Evolutionary conservation across 2,329 filamentous ascomycete species (phyloP).

Genomic region (Fusarium aywerte): DNA sequence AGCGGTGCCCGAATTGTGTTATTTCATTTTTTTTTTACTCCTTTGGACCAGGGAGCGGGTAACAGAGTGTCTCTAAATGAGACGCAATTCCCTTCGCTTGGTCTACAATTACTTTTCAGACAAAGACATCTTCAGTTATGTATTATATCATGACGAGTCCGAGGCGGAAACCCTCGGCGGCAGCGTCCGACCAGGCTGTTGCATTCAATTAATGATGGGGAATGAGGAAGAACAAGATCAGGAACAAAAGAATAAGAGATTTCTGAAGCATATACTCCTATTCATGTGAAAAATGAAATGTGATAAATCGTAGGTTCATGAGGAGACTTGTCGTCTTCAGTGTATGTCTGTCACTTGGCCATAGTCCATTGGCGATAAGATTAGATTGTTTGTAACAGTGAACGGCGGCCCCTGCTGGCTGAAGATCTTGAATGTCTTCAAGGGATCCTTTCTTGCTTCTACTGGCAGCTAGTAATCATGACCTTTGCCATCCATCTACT

Average conservation of each 20-base stretch:
- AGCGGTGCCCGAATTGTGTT: conserved; percentile 33
- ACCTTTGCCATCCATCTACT: neutral
- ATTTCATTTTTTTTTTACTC: conserved; percentile 22
- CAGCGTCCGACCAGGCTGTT: conserved; percentile 7
- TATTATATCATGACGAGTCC: conserved; percentile 37
- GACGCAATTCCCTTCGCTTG: conserved; percentile 19
- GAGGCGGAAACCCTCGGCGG: conserved; percentile 7
- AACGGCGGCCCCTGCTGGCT: neutral
- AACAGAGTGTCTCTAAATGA: conserved; percentile 25
- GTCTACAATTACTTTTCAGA: conserved; percentile 13
- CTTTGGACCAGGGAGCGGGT: conserved; percentile 21
- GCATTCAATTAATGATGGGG: conserved; percentile 32
- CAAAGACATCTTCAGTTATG: conserved; percentile 22
- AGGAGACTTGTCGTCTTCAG: neutral
- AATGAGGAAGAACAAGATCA: conserved; percentile 20
- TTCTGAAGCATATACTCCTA: conserved; percentile 2
- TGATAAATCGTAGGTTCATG: neutral
- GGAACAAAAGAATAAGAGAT: conserved; percentile 25
- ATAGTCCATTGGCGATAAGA: neutral
- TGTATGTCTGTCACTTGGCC: neutral
- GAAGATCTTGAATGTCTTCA: neutral
- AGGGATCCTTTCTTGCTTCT: neutral
- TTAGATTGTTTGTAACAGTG: neutral
- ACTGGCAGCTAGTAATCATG: neutral
- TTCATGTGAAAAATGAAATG: neutral